Evolutionary conservation across 2,329 filamentous ascomycete genomes (phyloP), one percentile per base, ranked within the genome.

Genomic region (Ophiocordyceps polyrhachis-furcata): DNA sequence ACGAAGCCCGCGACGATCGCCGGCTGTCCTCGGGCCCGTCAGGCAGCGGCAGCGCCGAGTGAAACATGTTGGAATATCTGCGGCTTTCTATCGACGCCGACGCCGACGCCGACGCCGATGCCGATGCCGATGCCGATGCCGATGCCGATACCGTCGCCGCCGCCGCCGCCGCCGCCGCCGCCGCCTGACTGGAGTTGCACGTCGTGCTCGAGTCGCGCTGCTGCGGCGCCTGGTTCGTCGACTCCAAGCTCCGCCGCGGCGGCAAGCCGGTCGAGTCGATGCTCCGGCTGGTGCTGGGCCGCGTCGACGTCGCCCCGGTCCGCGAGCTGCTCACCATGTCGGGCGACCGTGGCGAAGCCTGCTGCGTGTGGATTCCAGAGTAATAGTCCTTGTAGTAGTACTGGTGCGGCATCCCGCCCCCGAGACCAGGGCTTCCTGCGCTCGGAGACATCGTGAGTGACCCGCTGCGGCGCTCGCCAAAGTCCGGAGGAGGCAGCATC

Each of bases 11-110:
- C 21, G 76, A 79, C 7, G 74, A 72, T 44, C 67, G 62, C 50
- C 61, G 63, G 51, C 62, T 70, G 45, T 68, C 68, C 40, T 71
- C 73, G 6, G 72, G 68, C 2, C 69, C 71, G 53, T 93, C 84
- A 1, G 79, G 74, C 65, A 88, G 73, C 1, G 87, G 87, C 58
- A 94, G 74, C 5, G 87, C 87, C 1, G 87, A 93, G 48, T 84
- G 84, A 65, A 94, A 94, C 20, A 93, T 66, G 5, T 81, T 83
- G 0, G 83, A 88, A 53, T 75, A 81, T 40, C 80, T 77, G 37
- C 69, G 68, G 29, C 58, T 58, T 13, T 72, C 67, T 47, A 58
- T 64, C 23, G 61, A 58, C 32, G 61, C 20, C 12, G 19, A 64
- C 21, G 61, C 58, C 35, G 61, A 6, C 12, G 19, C 20, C 19